Evolutionary conservation across 2,329 filamentous ascomycete genomes (phyloP).

Genomic region (Chaetomium sp.): DNA sequence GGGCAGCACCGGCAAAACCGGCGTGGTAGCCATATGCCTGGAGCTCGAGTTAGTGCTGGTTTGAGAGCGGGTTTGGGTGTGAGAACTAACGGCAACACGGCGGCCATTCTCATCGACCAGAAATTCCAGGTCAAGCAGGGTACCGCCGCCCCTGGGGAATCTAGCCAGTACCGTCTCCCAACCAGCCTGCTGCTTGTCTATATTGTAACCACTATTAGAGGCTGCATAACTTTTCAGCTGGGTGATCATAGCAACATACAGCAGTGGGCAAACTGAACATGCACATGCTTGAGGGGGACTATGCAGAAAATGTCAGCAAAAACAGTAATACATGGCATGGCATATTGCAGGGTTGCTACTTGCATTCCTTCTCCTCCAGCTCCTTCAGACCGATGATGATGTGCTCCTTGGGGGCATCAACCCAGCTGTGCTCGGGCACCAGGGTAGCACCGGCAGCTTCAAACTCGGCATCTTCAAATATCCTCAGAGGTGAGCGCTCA

Average conservation of each 20-base stretch:
- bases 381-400: constrained; percentile 79
- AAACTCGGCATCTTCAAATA: constrained; percentile 65
- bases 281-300: constrained; percentile 70
- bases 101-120: constrained; percentile 69
- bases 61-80: not conserved
- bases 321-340: not conserved
- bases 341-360: constrained; percentile 13
- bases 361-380: constrained; percentile 66
- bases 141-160: constrained; percentile 75
- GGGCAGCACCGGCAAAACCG: constrained; percentile 73
- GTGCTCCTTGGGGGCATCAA: constrained; percentile 65
- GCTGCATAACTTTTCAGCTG: not conserved
- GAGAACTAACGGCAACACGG: constrained; percentile 56
- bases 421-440: constrained; percentile 68
- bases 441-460: constrained; percentile 64
- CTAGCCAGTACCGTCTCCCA: constrained; percentile 81
- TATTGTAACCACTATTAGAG: constrained; percentile 16
- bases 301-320: constrained; percentile 22
- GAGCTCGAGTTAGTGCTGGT: not conserved
- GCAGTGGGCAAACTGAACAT: constrained; percentile 68
- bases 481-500: constrained; percentile 68
- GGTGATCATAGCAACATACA: constrained; percentile 27
- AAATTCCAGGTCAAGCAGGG: constrained; percentile 85
- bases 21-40: constrained; percentile 71
- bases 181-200: constrained; percentile 70